phyloP scores from a whole-genome alignment of 1,284 basidiomycete genomes.

The Jaminaea rosea region DNA sequence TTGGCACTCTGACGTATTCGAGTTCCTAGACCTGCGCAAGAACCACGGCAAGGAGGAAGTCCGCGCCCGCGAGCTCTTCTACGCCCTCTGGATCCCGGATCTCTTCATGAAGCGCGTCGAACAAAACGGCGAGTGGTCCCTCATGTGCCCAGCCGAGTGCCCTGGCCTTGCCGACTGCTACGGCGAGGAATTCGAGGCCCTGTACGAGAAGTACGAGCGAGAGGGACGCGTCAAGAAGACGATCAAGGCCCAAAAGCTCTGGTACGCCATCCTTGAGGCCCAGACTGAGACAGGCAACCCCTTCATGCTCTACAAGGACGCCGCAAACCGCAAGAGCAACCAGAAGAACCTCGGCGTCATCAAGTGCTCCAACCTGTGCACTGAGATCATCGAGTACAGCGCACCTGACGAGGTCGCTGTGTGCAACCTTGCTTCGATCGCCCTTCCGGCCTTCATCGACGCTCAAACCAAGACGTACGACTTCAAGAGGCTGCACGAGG shows the following conservation, averaged over 20 bases:
- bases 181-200: slow-evolving; percentile 79
- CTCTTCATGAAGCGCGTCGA: slow-evolving; percentile 59
- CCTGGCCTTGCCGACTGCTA: slow-evolving; percentile 82
- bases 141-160: slow-evolving; percentile 97
- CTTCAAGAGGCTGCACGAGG: slow-evolving; percentile 89
- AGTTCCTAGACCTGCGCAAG: slow-evolving; percentile 95
- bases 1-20: slow-evolving; percentile 95
- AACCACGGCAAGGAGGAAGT: slow-evolving; percentile 99
- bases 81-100: slow-evolving; percentile 95
- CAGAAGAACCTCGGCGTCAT: slow-evolving; percentile 98
- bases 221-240: slow-evolving; percentile 81
- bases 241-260: slow-evolving; percentile 92
- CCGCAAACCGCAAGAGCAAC: slow-evolving; percentile 56
- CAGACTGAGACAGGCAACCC: slow-evolving; percentile 98
- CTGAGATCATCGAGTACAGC: slow-evolving; percentile 98
- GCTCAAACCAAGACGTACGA: slow-evolving; percentile 54
- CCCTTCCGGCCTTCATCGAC: slow-evolving; percentile 61
- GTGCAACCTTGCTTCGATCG: slow-evolving; percentile 96
- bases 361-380: slow-evolving; percentile 98
- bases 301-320: slow-evolving; percentile 91
- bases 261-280: slow-evolving; percentile 93
- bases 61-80: slow-evolving; percentile 94
- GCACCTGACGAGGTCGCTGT: slow-evolving; percentile 96
- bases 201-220: slow-evolving; percentile 83
- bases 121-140: slow-evolving; percentile 76